Evolutionary conservation across 169 alveolate species (phyloP).

Genomic region (Amoebophrya sp.): DNA sequence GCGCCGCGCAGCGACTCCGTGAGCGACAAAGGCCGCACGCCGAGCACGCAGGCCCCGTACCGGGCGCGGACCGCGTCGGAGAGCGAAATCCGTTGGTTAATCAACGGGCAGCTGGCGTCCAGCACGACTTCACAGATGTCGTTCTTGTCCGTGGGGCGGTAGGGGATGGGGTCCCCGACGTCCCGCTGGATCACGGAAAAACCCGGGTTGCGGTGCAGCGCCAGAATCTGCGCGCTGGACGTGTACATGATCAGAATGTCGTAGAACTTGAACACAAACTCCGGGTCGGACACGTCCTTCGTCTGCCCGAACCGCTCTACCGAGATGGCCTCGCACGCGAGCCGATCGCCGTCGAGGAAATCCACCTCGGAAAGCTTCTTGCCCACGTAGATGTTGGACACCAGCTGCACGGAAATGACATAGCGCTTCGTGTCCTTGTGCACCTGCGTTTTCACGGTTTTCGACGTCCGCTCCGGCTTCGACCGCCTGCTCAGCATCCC

Average conservation of each 20-base stretch:
- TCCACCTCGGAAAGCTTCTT: background rate
- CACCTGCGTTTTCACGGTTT: background rate
- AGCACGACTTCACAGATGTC: slow-evolving; percentile 5
- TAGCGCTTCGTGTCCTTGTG: background rate
- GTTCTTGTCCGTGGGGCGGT: background rate
- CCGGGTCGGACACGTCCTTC: background rate
- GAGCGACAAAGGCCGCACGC: background rate
- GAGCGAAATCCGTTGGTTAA: background rate
- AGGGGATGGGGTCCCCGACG: background rate
- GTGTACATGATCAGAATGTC: background rate
- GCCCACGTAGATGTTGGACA: background rate
- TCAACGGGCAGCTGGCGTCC: slow-evolving; percentile 7
- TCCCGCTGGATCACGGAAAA: background rate
- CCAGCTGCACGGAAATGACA: background rate
- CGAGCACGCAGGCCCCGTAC: background rate
- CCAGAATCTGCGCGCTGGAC: background rate
- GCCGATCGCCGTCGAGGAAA: background rate
- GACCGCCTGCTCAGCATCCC: no score
- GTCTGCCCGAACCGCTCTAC: background rate
- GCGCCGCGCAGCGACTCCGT: background rate
- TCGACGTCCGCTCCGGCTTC: no score
- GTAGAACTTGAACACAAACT: background rate
- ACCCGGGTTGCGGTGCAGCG: background rate
- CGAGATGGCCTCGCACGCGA: background rate
- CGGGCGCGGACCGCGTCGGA: background rate